Evolutionary conservation across 2,329 filamentous ascomycete species (phyloP).

Genomic region (Daldinia eschscholtzii): DNA sequence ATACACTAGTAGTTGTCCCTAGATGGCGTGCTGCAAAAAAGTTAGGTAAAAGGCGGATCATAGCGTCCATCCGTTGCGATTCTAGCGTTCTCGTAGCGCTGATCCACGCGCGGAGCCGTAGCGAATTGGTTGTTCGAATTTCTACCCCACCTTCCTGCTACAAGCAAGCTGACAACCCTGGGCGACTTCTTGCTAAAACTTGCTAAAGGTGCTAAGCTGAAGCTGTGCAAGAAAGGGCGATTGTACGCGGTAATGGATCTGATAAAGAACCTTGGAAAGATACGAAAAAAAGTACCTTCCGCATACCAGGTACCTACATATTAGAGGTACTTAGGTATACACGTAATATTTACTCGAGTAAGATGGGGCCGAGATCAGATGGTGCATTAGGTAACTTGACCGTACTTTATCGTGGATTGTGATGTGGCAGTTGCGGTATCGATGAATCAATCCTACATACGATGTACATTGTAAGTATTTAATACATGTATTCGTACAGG

Average conservation of each 20-base stretch:
- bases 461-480: constrained; percentile 9
- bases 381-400: not conserved
- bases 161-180: constrained; percentile 27
- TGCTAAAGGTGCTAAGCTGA: not conserved
- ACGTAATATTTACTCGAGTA: constrained; percentile 21
- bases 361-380: constrained; percentile 9
- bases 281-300: constrained; percentile 27
- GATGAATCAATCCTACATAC: constrained; percentile 6
- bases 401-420: constrained; percentile 14
- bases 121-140: constrained; percentile 26
- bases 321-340: not conserved
- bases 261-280: constrained; percentile 21
- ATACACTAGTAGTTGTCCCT: too few relatives aligned
- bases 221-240: not conserved
- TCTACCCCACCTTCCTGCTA: constrained; percentile 33
- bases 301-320: too few relatives aligned
- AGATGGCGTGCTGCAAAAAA: constrained; percentile 20
- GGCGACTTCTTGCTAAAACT: constrained; percentile 7
- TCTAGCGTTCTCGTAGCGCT: constrained; percentile 29
- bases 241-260: constrained; percentile 28
- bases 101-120: constrained; percentile 23
- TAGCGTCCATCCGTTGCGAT: constrained; percentile 10
- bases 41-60: constrained; percentile 37
- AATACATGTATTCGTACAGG: not conserved
- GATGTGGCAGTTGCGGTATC: constrained; percentile 26